Evolutionary conservation across 805 yeast genomes (phyloP).

Genomic region (Lipomyces kockii): DNA sequence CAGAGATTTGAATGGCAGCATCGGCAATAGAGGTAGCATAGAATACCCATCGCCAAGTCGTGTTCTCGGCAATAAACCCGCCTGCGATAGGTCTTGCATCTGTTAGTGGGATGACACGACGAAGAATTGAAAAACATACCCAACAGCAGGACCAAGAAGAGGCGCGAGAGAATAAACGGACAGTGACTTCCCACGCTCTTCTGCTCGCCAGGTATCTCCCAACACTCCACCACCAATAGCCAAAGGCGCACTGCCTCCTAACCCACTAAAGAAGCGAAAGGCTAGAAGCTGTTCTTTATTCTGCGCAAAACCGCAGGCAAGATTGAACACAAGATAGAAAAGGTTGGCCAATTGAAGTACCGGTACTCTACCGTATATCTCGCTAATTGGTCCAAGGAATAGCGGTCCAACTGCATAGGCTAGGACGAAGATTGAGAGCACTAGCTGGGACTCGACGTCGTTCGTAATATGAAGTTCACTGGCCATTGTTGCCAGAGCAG

Average conservation of each 20-base stretch:
- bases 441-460: slow-evolving; percentile 41
- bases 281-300: slow-evolving; percentile 62
- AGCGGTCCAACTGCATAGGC: slow-evolving; percentile 59
- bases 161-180: slow-evolving; percentile 72
- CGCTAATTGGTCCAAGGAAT: slow-evolving; percentile 65
- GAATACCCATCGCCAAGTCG: slow-evolving; percentile 69
- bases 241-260: slow-evolving; percentile 79
- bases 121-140: slow-evolving; percentile 38
- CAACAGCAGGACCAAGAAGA: slow-evolving; percentile 58
- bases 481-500: slow-evolving; percentile 42
- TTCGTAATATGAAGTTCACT: slow-evolving; percentile 52
- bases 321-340: slow-evolving; percentile 34
- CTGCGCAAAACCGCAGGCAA: slow-evolving; percentile 43
- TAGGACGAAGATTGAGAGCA: slow-evolving; percentile 55
- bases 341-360: slow-evolving; percentile 57
- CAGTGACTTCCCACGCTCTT: slow-evolving; percentile 70
- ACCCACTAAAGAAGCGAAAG: slow-evolving; percentile 76
- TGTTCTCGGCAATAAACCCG: slow-evolving; percentile 58
- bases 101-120: not conserved
- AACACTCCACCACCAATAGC: slow-evolving; percentile 87
- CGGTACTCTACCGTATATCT: slow-evolving; percentile 64
- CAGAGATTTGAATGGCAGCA: slow-evolving; percentile 42
- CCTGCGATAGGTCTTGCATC: slow-evolving; percentile 48
- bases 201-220: slow-evolving; percentile 71
- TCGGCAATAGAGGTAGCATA: slow-evolving; percentile 63